A percentile compares a stretch with the other conserved stretches of the same genome.
These are phyloP conservation scores for Cryptosporidium bovis DNA, from an alignment of 169 alveolate species.

Conservation along the genomic window DNA sequence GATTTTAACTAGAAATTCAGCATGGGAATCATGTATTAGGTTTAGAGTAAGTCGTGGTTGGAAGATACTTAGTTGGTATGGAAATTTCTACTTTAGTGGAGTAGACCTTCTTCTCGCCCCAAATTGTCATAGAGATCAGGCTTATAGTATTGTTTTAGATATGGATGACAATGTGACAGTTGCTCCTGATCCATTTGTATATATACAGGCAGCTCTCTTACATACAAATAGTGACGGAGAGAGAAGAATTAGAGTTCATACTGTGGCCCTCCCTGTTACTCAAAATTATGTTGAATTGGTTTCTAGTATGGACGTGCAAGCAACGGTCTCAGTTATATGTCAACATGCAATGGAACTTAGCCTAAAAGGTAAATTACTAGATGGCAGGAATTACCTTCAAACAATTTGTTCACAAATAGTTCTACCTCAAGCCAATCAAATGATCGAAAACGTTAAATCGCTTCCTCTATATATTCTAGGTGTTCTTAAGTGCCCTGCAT, in stretches of 20 bases:
- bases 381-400: conserved; percentile 85
- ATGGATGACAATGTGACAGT: conserved; percentile 83
- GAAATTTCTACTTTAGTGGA: conserved; percentile 92
- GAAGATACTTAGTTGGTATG: conserved; percentile 91
- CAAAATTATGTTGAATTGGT: conserved; percentile 85
- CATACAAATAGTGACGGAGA: conserved; percentile 97
- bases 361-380: conserved; percentile 84
- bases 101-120: conserved; percentile 91
- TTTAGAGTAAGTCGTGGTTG: conserved; percentile 94
- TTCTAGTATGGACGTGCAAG: conserved; percentile 83
- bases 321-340: conserved; percentile 79
- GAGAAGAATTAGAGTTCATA: conserved; percentile 97
- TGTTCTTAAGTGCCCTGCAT: conserved; percentile 83
- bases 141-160: conserved; percentile 87
- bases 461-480: conserved; percentile 83
- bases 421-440: conserved; percentile 68
- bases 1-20: conserved; percentile 76
- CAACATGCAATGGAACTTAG: conserved; percentile 81
- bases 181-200: conserved; percentile 85
- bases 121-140: conserved; percentile 90
- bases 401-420: conserved; percentile 81
- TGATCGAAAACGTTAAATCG: conserved; percentile 70
- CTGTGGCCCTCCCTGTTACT: conserved; percentile 92
- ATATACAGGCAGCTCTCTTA: conserved; percentile 95
- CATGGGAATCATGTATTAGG: conserved; percentile 98